phyloP scores from a whole-genome alignment of 1,284 basidiomycete species.

The Microstroma glucosiphilum region DNA sequence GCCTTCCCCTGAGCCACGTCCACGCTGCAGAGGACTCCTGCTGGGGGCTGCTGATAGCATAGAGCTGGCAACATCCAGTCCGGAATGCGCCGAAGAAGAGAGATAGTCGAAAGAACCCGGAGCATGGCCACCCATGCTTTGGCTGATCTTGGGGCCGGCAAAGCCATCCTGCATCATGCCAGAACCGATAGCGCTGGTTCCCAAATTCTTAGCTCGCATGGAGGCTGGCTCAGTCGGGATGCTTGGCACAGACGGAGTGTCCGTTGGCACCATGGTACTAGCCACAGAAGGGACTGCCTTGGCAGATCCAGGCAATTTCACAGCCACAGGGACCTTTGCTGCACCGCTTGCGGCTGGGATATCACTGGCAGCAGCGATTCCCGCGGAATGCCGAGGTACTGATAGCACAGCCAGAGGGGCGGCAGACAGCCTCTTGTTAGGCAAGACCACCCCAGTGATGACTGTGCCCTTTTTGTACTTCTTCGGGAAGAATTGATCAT shows the following conservation, averaged over 20 bases:
- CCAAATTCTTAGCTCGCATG: neutral
- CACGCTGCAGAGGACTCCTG: neutral
- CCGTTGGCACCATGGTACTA: neutral
- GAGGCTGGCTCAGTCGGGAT: constrained; percentile 1
- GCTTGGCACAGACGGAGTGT: neutral
- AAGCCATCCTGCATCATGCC: neutral
- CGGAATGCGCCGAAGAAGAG: neutral
- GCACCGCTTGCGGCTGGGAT: too few species aligned
- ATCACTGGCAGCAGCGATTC: too few species aligned
- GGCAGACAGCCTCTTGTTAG: constrained; percentile 21
- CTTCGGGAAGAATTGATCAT: constrained; percentile 41
- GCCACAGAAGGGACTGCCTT: neutral
- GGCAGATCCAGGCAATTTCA: neutral
- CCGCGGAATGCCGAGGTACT: too few species aligned
- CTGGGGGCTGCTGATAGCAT: neutral
- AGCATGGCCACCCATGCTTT: neutral
- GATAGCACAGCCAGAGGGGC: constrained; percentile 11
- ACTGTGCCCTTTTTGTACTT: constrained; percentile 33
- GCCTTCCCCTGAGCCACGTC: constrained; percentile 22
- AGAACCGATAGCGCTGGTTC: neutral
- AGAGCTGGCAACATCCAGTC: neutral
- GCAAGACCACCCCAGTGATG: constrained; percentile 31
- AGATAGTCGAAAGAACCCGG: neutral
- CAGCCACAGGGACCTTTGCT: too few species aligned
- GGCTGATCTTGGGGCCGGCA: neutral